phyloP scores from a whole-genome alignment of 306 rosid genomes.

The Fagus crenata region DNA sequence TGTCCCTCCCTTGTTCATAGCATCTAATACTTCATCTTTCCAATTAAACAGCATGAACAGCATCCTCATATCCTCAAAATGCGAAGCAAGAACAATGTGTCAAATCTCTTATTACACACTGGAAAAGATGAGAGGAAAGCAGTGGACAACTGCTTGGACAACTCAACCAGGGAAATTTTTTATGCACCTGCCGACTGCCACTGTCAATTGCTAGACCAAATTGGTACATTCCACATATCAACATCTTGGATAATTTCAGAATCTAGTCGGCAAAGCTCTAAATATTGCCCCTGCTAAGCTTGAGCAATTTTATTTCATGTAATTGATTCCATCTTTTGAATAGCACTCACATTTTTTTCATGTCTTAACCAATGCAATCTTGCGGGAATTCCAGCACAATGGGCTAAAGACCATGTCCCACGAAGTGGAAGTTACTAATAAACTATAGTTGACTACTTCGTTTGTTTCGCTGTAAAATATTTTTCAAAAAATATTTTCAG shows the following conservation, averaged over 20 bases:
- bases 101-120: constrained; percentile 34
- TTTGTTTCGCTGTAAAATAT: too few species aligned
- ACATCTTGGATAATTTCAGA: background rate
- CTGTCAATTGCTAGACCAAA: too few species aligned
- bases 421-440: background rate
- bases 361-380: too few species aligned
- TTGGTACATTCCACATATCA: too few species aligned
- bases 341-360: too few species aligned
- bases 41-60: constrained; percentile 9
- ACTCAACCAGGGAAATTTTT: constrained; percentile 12
- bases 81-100: constrained; percentile 48
- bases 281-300: background rate
- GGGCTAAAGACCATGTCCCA: background rate
- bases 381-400: too few species aligned
- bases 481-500: too few species aligned
- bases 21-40: constrained; percentile 50
- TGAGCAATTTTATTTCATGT: background rate
- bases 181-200: background rate
- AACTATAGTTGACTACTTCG: too few species aligned
- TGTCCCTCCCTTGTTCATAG: constrained; percentile 26
- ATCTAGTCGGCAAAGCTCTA: background rate
- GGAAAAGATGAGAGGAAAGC: background rate
- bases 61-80: constrained; percentile 18
- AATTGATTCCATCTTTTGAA: too few species aligned
- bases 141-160: constrained; percentile 21